Base-by-base conservation (phyloP, 148 eudicot species). In the Tetragonia tetragonoides region DNA sequence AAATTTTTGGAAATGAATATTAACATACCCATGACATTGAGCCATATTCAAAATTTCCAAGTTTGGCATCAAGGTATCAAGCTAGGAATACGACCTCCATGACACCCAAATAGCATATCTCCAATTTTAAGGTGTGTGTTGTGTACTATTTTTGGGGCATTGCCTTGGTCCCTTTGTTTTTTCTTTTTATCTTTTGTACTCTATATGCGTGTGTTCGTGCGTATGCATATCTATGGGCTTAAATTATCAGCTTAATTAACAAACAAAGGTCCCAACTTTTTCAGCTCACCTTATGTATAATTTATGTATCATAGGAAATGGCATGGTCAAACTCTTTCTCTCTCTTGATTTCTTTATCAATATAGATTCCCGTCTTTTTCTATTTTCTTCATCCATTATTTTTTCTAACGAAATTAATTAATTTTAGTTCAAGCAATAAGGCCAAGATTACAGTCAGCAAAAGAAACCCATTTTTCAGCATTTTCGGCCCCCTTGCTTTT, bases 351-450 rank as follows among this genome's bases (percentile, higher is more conserved):
- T 71, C 81, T 59, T 77, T 68, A 56, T 42, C 80, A 41, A 4
- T 69, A 18, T 59, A 72, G 81, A 78, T 78, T 78, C 81, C 81
- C 53, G 23, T 78, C 75, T 62, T 40, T 78, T 60, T 71, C 75
- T 78, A n/a, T 23, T 23, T 77, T 20, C 68, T 42, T 2, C 28
- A 0, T 23, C n/a, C 17, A 20, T 1, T 15, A 0, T 16, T 15
- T 1, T 38, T 17, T 18, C 2, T 6, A 37, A 17, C 39, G 0
- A 38, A 42, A n/a, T 23, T 3, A 61, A 61, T 10, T 73, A 41
- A 6, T 8, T 24, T 62, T 42, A 11, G 16, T 28, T 57, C 21
- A 8, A 6, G 11, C 40, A 73, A 40, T 16, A 76, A 17, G 34
- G 38, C 78, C 78, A 76, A 76, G 20, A 3, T 38, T 76, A 18